These are phyloP conservation scores for Violaceomyces palustris DNA, from an alignment of 1,284 basidiomycete species.

Conservation along the genomic window DNA sequence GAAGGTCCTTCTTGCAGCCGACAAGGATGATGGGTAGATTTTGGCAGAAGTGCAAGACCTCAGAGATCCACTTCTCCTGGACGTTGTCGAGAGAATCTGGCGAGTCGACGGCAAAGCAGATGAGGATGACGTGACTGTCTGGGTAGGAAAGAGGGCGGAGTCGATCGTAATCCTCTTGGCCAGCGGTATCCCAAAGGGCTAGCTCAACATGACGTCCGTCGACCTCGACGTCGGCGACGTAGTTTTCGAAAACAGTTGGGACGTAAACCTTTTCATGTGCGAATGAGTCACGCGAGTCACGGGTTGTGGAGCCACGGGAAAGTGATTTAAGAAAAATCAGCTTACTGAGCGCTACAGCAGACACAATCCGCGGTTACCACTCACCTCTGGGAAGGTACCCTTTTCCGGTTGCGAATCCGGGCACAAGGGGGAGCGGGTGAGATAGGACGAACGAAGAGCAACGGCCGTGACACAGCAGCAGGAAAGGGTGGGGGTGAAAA, in stretches of 20 bases:
- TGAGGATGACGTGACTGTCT: slow-evolving; percentile 86
- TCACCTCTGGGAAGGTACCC: slow-evolving; percentile 86
- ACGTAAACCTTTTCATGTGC: slow-evolving; percentile 67
- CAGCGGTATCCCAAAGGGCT: slow-evolving; percentile 91
- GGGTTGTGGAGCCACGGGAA: not conserved
- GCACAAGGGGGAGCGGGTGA: too few relatives aligned
- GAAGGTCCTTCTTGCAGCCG: slow-evolving; percentile 70
- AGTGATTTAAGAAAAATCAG: not conserved
- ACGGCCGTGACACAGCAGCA: not conserved
- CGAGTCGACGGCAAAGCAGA: slow-evolving; percentile 87
- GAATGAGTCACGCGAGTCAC: too few relatives aligned
- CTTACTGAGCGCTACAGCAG: not conserved
- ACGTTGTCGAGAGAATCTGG: slow-evolving; percentile 91
- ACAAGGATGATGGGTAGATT: slow-evolving; percentile 82
- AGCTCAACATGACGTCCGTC: slow-evolving; percentile 87
- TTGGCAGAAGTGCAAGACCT: slow-evolving; percentile 86
- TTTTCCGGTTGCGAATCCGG: slow-evolving; percentile 8
- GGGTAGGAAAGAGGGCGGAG: slow-evolving; percentile 68
- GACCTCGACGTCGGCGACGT: slow-evolving; percentile 82
- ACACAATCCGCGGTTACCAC: too few relatives aligned
- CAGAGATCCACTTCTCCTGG: slow-evolving; percentile 94
- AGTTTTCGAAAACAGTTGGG: slow-evolving; percentile 86
- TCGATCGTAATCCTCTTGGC: slow-evolving; percentile 69
- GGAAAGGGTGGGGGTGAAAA: not conserved
- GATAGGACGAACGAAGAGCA: not conserved